These are phyloP conservation scores for Pleurotus citrinopileatus DNA, from an alignment of 768 basidiomycete genomes.

Conservation along the genomic window DNA sequence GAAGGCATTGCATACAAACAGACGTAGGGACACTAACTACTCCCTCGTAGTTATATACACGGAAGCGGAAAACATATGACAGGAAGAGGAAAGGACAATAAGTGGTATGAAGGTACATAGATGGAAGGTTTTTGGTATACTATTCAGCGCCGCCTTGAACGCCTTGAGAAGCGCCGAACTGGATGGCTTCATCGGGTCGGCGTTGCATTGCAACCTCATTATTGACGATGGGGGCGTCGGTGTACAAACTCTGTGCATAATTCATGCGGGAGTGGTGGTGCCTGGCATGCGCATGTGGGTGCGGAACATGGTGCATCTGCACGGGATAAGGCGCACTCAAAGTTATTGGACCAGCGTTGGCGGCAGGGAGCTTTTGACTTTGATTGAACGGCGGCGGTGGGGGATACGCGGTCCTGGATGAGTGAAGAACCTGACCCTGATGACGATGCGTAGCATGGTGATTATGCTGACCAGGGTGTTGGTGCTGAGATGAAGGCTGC, in stretches of 20 bases:
- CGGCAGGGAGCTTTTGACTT: constrained; percentile 29
- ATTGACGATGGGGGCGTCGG: constrained; percentile 19
- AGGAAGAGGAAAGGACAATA: too few species aligned
- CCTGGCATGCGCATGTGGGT: constrained; percentile 74
- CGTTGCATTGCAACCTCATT: constrained; percentile 31
- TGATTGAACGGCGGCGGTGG: constrained; percentile 18
- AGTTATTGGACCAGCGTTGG: constrained; percentile 38
- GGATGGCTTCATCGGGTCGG: constrained; percentile 46
- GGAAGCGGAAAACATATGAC: too few species aligned
- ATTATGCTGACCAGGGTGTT: constrained; percentile 16
- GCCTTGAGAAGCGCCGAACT: constrained; percentile 37
- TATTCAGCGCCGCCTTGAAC: constrained; percentile 20
- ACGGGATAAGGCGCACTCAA: constrained; percentile 58
- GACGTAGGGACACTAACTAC: too few species aligned
- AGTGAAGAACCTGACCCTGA: background rate
- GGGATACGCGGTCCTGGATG: constrained; percentile 22
- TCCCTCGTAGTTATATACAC: too few species aligned
- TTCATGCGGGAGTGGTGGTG: constrained; percentile 61
- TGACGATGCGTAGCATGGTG: constrained; percentile 16
- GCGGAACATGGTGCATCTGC: constrained; percentile 80
- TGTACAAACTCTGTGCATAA: constrained; percentile 34
- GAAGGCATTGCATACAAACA: too few species aligned
- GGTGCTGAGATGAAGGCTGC: constrained; percentile 19
- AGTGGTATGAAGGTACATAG: too few species aligned
- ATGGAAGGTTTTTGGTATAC: too few species aligned